Conservation (phyloP, 306 rosid genomes). For the Glycine tomentella region DNA sequence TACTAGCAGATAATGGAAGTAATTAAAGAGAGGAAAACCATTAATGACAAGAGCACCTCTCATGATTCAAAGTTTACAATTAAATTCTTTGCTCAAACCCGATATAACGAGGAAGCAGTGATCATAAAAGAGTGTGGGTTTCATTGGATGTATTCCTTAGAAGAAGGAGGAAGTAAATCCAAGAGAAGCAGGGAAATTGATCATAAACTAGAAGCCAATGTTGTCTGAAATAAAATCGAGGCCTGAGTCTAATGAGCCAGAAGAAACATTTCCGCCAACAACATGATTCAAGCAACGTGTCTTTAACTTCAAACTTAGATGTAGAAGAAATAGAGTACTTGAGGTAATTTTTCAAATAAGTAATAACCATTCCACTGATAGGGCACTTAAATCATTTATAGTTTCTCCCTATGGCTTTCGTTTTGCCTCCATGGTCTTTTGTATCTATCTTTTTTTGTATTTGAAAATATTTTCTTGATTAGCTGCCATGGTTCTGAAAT, state of each 20-base stretch:
- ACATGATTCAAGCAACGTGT: not conserved
- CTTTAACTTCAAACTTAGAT: not conserved
- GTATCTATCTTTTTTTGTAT: too few relatives aligned
- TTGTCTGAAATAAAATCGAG: not conserved
- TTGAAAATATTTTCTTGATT: too few relatives aligned
- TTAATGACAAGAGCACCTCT: not conserved
- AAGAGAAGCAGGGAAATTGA: not conserved
- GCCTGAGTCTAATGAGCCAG: not conserved
- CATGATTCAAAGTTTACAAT: slow-evolving; percentile 19
- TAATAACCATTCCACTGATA: not conserved
- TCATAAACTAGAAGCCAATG: not conserved
- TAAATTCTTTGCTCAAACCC: not conserved
- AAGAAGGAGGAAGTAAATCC: not conserved
- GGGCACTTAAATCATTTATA: too few relatives aligned
- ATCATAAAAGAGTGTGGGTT: slow-evolving; percentile 34
- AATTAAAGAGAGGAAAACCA: not conserved
- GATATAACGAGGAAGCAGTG: not conserved
- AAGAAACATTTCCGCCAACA: not conserved
- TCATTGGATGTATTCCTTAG: not conserved
- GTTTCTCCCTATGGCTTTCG: too few relatives aligned
- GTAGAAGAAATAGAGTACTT: not conserved
- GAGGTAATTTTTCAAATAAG: not conserved
- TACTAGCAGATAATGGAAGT: not conserved
- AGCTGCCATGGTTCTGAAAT: too few relatives aligned
- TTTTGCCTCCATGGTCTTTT: too few relatives aligned